Evolutionary conservation across 1,284 basidiomycete genomes (phyloP).

Genomic region (Puccinia brachypodii): DNA sequence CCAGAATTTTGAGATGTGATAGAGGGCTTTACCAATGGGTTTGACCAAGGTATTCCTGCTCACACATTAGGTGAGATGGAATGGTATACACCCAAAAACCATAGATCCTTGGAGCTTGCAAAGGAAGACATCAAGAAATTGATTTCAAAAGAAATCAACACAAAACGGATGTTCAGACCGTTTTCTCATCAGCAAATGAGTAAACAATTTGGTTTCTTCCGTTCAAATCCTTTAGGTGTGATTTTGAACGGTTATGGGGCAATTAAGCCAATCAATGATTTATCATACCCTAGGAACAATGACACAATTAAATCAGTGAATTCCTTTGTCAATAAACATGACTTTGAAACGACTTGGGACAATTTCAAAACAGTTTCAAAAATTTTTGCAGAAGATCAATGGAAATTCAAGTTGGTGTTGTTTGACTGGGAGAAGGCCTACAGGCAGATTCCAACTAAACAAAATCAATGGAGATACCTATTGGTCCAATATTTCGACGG

Average conservation of each 20-base stretch:
- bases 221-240: not conserved
- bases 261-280: not conserved
- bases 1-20: not conserved
- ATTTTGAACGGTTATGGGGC: not conserved
- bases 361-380: not conserved
- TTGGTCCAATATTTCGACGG: not conserved
- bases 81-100: not conserved
- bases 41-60: not conserved
- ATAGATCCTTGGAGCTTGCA: not conserved
- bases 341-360: slow-evolving; percentile 9
- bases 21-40: not conserved
- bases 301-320: not conserved
- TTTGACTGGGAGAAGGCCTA: slow-evolving; percentile 21
- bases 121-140: not conserved
- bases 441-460: not conserved
- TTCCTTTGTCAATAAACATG: not conserved
- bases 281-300: not conserved
- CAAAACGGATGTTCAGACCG: not conserved
- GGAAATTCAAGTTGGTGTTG: not conserved
- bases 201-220: not conserved
- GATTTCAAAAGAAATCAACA: not conserved
- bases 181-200: not conserved
- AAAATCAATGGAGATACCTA: not conserved
- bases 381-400: not conserved
- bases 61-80: not conserved